These are phyloP conservation scores for Flaveria bidentis DNA, from an alignment of 129 eudicot species.

Conservation along the genomic window DNA sequence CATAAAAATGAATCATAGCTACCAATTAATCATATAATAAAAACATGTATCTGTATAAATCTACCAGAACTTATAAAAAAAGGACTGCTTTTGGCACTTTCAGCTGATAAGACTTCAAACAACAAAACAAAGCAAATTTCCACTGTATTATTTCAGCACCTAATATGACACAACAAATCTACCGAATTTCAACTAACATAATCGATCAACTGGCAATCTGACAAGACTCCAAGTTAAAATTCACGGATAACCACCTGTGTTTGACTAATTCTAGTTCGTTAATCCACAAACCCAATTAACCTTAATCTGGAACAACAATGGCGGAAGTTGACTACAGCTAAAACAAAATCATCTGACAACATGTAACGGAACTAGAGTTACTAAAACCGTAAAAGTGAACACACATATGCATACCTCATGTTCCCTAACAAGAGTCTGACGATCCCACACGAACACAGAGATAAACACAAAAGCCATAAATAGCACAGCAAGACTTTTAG, in stretches of 20 bases:
- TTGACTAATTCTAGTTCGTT: not conserved
- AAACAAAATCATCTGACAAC: conserved; percentile 10
- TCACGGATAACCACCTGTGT: not conserved
- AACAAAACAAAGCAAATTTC: not conserved
- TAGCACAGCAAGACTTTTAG: conserved; percentile 74
- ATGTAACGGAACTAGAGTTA: not conserved
- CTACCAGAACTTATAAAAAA: not conserved
- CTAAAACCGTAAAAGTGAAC: not conserved
- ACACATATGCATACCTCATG: conserved; percentile 57
- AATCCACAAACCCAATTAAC: conserved; percentile 20
- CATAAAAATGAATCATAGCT: not conserved
- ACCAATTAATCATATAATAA: not conserved
- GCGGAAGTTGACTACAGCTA: not conserved
- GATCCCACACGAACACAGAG: conserved; percentile 80
- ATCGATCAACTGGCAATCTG: not conserved
- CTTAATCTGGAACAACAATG: conserved; percentile 18
- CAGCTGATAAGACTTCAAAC: not conserved
- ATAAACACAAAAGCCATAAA: conserved; percentile 58
- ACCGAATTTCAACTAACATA: not conserved
- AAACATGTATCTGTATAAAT: not conserved
- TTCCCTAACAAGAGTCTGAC: conserved; percentile 78
- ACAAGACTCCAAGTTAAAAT: not conserved
- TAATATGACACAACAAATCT: not conserved
- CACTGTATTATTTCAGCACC: conserved; percentile 6
- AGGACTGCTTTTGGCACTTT: not conserved